phyloP scores from a whole-genome alignment of 495 filamentous ascomycete species.

The Daldinia decipiens region DNA sequence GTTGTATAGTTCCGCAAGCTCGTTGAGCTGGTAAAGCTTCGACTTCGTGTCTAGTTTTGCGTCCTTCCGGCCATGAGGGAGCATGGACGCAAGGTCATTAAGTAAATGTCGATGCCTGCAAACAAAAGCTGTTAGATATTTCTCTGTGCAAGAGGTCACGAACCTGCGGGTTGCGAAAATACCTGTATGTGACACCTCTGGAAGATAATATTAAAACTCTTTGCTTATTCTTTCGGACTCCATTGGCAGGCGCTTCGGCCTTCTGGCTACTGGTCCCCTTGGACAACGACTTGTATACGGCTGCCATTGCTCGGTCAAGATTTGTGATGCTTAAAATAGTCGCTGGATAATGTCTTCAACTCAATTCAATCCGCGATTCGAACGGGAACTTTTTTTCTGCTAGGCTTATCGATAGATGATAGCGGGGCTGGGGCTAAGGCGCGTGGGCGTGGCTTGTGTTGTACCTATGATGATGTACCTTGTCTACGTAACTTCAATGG shows the following conservation, averaged over 20 bases:
- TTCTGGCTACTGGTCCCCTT: slow-evolving; percentile 67
- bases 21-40: slow-evolving; percentile 91
- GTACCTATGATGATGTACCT: slow-evolving; percentile 8
- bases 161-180: slow-evolving; percentile 25
- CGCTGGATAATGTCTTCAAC: slow-evolving; percentile 6
- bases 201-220: slow-evolving; percentile 90
- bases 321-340: not conserved
- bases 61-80: slow-evolving; percentile 93
- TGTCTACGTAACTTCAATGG: not conserved
- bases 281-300: slow-evolving; percentile 93
- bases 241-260: slow-evolving; percentile 52
- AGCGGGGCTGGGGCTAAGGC: slow-evolving; percentile 18
- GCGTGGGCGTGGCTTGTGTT: not conserved
- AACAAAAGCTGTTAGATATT: slow-evolving; percentile 16
- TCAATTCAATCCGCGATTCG: slow-evolving; percentile 28
- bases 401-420: slow-evolving; percentile 38
- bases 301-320: slow-evolving; percentile 71
- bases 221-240: slow-evolving; percentile 68
- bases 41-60: slow-evolving; percentile 97
- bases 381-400: slow-evolving; percentile 44
- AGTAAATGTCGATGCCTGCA: slow-evolving; percentile 88
- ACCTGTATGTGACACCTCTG: slow-evolving; percentile 89
- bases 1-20: slow-evolving; percentile 96
- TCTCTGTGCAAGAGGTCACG: slow-evolving; percentile 2
- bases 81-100: slow-evolving; percentile 85